Base-by-base conservation (phyloP, 306 rosid species). In the Sesbania bispinosa region DNA sequence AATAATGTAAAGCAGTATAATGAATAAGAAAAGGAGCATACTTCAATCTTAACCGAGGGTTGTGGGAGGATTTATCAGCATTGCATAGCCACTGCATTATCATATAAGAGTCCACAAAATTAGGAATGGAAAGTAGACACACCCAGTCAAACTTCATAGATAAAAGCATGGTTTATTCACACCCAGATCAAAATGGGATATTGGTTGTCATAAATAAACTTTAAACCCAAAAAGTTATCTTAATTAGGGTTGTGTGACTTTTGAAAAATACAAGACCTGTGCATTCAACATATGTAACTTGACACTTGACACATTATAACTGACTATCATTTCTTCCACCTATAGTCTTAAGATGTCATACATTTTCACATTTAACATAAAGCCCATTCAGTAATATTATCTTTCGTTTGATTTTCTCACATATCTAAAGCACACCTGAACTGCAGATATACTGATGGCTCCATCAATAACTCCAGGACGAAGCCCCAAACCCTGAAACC, bases 391-490 rank as follows among this genome's bases (percentile, higher is more conserved):
- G 20, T 2, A 10, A 18, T 50, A 67, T 67, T 16, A 0, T 14
- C 2, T 80, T 47, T 24, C 15, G 60, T 35, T 43, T 62, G 10
- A 54, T 43, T 53, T 52, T 18, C 32, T 62, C 45, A 29, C 54
- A n/a, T 38, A 54, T 62, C 2, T 39, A 76, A 74, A 71, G 51
- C 46, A 65, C 60, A 94, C 98, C 97, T 90, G 97, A 80, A 94
- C 88, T 1, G 97, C 98, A 2, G 98, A 93, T 73, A 93, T 90
- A 73, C 98, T 88, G 74, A 93, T 90, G 62, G 90, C 96, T 43
- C 98, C 97, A 62, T 93, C 98, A 74, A 93, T 79, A 52, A 93
- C 88, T 67, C 96, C 97, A 30, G 90, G 84, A 50, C 98, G 97
- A 82, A 93, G 21, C 78, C 98, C 98, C 43, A 93, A 68, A 58